phyloP scores from a whole-genome alignment of 2,329 filamentous ascomycete genomes.

The Fusarium sp. region DNA sequence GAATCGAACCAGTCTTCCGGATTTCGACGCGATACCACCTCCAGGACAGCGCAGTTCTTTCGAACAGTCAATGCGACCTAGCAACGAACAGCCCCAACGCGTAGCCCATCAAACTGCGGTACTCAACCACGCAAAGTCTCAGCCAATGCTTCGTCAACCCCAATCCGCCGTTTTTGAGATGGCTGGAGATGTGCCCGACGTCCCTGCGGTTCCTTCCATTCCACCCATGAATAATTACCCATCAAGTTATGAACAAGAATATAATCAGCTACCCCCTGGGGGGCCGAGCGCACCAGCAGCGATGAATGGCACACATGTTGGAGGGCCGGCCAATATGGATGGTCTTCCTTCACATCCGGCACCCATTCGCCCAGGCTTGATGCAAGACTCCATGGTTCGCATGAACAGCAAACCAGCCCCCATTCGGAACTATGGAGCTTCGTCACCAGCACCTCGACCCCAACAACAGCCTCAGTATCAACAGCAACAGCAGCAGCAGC shows the following conservation, averaged over 20 bases:
- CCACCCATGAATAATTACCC: constrained; percentile 45
- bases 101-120: constrained; percentile 65
- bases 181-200: constrained; percentile 69
- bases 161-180: constrained; percentile 81
- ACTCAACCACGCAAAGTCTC: constrained; percentile 72
- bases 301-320: constrained; percentile 20
- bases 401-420: constrained; percentile 69
- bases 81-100: constrained; percentile 58
- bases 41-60: constrained; percentile 57
- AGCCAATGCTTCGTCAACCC: constrained; percentile 72
- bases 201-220: constrained; percentile 62
- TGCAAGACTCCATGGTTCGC: constrained; percentile 68
- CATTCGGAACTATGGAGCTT: constrained; percentile 66
- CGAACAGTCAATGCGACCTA: constrained; percentile 61
- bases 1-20: constrained; percentile 50
- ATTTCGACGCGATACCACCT: constrained; percentile 58
- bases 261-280: constrained; percentile 44
- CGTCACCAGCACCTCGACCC: constrained; percentile 52
- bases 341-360: constrained; percentile 70
- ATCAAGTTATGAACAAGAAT: constrained; percentile 45
- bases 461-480: constrained; percentile 34
- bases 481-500: constrained; percentile 48
- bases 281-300: constrained; percentile 50
- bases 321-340: constrained; percentile 54
- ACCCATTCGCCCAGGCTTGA: constrained; percentile 72